Evolutionary conservation across 2,329 filamentous ascomycete species (phyloP).

Genomic region (Cladosporium sp.): DNA sequence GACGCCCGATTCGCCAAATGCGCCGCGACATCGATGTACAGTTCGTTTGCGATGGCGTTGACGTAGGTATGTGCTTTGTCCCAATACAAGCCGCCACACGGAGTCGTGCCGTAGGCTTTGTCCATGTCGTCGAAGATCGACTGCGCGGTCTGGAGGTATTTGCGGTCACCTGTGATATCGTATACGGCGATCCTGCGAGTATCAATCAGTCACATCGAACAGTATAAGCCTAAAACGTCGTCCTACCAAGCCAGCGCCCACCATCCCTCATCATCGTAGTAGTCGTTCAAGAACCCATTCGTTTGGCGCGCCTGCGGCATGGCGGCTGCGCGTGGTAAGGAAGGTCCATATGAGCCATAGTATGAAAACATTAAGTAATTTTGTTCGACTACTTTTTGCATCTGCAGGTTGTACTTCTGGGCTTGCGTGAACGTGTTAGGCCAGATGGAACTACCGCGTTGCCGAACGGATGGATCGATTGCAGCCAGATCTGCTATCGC

Average conservation of each 20-base stretch:
- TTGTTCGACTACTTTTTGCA: conserved; percentile 24
- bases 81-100: conserved; percentile 55
- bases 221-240: not conserved
- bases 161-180: conserved; percentile 49
- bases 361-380: conserved; percentile 23
- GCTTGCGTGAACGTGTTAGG: conserved; percentile 31
- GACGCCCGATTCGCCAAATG: conserved; percentile 56
- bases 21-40: conserved; percentile 58
- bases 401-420: conserved; percentile 33
- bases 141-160: conserved; percentile 52
- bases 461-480: conserved; percentile 30
- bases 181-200: conserved; percentile 49
- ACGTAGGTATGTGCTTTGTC: conserved; percentile 48
- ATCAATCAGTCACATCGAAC: not conserved
- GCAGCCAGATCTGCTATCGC: conserved; percentile 34
- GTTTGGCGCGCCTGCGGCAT: conserved; percentile 11
- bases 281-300: conserved; percentile 38
- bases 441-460: conserved; percentile 23
- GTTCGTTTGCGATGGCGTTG: conserved; percentile 60
- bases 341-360: conserved; percentile 14
- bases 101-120: conserved; percentile 46
- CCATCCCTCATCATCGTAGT: conserved; percentile 58
- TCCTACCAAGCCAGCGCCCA: conserved; percentile 54
- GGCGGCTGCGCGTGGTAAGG: conserved; percentile 1
- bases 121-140: conserved; percentile 53